These are phyloP conservation scores for Debaryomyces coudertii DNA, from an alignment of 1,139 yeast species.

Conservation along the genomic window DNA sequence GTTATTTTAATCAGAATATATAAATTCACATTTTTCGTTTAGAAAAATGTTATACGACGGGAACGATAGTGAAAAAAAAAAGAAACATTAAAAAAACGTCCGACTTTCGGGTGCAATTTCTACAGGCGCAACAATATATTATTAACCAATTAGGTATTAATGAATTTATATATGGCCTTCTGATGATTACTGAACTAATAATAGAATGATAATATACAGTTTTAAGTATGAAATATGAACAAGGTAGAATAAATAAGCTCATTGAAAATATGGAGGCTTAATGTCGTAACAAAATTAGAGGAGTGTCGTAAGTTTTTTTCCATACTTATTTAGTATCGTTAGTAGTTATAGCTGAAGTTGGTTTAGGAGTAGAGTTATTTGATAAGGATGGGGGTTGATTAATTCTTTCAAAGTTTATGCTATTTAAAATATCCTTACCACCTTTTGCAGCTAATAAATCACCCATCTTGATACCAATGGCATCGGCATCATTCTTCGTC, in stretches of 20 bases:
- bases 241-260: constrained; percentile 2
- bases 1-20: constrained; percentile 6
- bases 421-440: constrained; percentile 80
- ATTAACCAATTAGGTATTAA: constrained; percentile 4
- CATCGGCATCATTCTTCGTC: constrained; percentile 64
- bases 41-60: constrained; percentile 15
- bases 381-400: constrained; percentile 35
- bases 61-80: constrained; percentile 11
- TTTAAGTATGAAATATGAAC: constrained; percentile 1
- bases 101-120: constrained; percentile 12
- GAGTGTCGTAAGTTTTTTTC: not conserved
- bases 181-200: not conserved
- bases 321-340: constrained; percentile 1
- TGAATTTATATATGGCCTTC: not conserved
- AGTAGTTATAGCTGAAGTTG: not conserved
- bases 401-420: constrained; percentile 71
- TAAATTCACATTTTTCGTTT: constrained; percentile 8
- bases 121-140: not conserved
- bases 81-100: constrained; percentile 8
- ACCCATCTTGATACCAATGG: constrained; percentile 73
- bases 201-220: constrained; percentile 5
- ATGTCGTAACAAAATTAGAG: not conserved
- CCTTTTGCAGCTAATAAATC: constrained; percentile 69
- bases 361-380: not conserved
- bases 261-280: not conserved